Percentiles rank a stretch among this genome's conserved stretches.
These are phyloP conservation scores for Globisporangium paddicum DNA, from an alignment of 352 stramenopile genomes.

Conservation along the genomic window DNA sequence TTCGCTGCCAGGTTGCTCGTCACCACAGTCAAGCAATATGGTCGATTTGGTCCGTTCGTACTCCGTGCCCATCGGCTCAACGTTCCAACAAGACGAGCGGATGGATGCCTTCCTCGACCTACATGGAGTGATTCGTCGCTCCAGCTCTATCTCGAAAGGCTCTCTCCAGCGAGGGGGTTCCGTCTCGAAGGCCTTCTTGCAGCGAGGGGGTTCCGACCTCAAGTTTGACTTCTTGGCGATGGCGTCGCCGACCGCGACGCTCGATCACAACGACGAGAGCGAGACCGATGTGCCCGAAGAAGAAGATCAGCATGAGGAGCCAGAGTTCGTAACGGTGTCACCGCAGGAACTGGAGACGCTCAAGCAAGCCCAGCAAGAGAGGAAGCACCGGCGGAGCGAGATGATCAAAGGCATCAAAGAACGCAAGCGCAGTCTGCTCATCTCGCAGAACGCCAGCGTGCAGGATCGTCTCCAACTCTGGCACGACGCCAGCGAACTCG, in stretches of 20 bases:
- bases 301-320: neutral
- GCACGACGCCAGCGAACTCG: conserved; percentile 22
- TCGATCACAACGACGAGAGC: neutral
- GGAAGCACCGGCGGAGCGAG: conserved; percentile 18
- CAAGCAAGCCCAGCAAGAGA: conserved; percentile 3
- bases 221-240: conserved; percentile 14
- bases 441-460: conserved; percentile 13
- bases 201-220: conserved; percentile 19
- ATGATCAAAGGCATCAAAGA: conserved; percentile 18
- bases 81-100: conserved; percentile 23
- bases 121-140: conserved; percentile 41
- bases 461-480: conserved; percentile 26
- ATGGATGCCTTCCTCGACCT: conserved; percentile 32
- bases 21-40: neutral
- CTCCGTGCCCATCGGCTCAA: conserved; percentile 4
- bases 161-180: conserved; percentile 15
- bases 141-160: conserved; percentile 17
- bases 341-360: neutral
- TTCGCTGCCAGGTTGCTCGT: neutral
- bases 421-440: conserved; percentile 22
- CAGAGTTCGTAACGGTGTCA: neutral
- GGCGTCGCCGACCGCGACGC: neutral
- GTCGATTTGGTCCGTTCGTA: conserved; percentile 8
- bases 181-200: conserved; percentile 25
- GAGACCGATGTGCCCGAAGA: neutral